Base-by-base conservation (phyloP, 305 asterid species). In the Fraxinus albicans region DNA sequence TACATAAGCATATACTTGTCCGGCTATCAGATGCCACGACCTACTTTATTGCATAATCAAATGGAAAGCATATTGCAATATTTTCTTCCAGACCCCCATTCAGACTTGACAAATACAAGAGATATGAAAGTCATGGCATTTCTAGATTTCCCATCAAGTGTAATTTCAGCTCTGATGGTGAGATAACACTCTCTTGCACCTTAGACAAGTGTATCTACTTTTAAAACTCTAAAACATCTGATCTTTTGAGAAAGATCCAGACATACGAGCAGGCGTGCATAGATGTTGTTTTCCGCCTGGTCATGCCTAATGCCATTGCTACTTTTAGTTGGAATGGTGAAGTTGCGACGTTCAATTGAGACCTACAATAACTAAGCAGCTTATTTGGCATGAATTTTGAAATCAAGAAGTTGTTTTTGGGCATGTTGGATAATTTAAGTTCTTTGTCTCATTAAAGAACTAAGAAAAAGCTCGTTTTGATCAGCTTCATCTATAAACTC, bases 51-150 rank as follows among this genome's bases (percentile, higher is more conserved):
- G 98, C 98, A 4, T 98, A 94, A 80, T 94, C 99, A 83, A 94
- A 94, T 78, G 99, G 97, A 84, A 93, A 94, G 89, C 93, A 94
- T 80, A 92, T 94, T 38, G 99, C 98, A 19, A 89, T 91, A 85
- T 91, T 96, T 87, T 92, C 95, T 34, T 82, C 93, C 5, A 90
- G 65, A 35, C 86, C 90, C 33, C 95, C 98, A n/a, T 96, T 90
- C 92, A 93, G 83, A 85, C 97, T 94, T 8, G 94, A 93, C 83
- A 93, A 91, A 90, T 92, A 86, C 86, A 91, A 83, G 91, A 89
- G 98, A 83, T 93, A 90, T 7, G 97, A 89, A 90, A 73, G 96
- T 81, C 98, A 92, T 40, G 94, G 95, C 67, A 95, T 96, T 50
- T 86, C 86, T 78, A 98, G 99, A 67, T 96, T 93, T 87, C 98